phyloP scores from a whole-genome alignment of 2,329 filamentous ascomycete genomes.

The Aspergillus unguis region DNA sequence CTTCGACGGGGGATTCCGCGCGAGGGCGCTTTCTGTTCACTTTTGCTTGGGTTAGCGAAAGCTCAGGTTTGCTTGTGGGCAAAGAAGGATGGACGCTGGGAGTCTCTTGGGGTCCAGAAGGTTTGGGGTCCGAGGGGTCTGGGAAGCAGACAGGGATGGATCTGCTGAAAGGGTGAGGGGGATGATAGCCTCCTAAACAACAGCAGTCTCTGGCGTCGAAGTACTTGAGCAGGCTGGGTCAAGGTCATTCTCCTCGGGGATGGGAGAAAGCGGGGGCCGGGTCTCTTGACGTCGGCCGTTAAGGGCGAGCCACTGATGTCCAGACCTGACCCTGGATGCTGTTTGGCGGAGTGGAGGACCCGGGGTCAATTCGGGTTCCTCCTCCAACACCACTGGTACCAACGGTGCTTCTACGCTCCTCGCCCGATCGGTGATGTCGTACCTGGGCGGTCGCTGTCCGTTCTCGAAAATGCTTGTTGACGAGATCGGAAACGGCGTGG shows the following conservation, averaged over 20 bases:
- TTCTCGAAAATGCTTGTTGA: slow-evolving; percentile 10
- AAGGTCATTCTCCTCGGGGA: slow-evolving; percentile 15
- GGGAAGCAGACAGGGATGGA: neutral
- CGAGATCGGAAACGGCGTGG: neutral
- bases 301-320: neutral
- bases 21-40: slow-evolving; percentile 21
- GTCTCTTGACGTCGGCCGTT: neutral
- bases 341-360: slow-evolving; percentile 7
- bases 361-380: slow-evolving; percentile 10
- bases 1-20: slow-evolving; percentile 12
- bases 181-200: too few species aligned
- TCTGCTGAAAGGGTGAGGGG: neutral
- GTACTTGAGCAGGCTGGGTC: slow-evolving; percentile 13
- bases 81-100: neutral
- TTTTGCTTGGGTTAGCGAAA: slow-evolving; percentile 15
- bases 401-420: slow-evolving; percentile 13
- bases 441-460: neutral
- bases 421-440: neutral
- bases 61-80: neutral
- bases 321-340: slow-evolving; percentile 8
- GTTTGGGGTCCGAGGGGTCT: too few species aligned
- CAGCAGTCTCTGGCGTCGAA: too few species aligned
- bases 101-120: neutral
- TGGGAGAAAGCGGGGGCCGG: slow-evolving; percentile 12
- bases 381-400: slow-evolving; percentile 16